A percentile compares a stretch with the other conserved stretches of the same genome.
Evolutionary conservation across 352 stramenopile genomes (phyloP).

Genomic region (Pythium pectinolyticum): DNA sequence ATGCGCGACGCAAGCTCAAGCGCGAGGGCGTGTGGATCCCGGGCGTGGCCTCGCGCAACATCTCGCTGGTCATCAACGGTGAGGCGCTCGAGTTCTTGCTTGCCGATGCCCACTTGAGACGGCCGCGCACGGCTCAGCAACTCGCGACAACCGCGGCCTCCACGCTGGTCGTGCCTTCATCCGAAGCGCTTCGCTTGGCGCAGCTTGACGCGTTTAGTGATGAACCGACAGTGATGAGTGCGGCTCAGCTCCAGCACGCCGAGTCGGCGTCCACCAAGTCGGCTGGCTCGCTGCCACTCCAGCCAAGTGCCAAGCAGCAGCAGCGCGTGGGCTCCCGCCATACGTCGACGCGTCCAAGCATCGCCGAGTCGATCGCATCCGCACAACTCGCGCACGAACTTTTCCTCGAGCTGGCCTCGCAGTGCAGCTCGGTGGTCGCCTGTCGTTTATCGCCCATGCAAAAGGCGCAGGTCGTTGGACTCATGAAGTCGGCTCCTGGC

Average conservation of each 20-base stretch:
- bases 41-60: slow-evolving; percentile 65
- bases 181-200: slow-evolving; percentile 13
- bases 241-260: slow-evolving; percentile 9
- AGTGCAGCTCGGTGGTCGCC: slow-evolving; percentile 86
- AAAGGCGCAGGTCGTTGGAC: slow-evolving; percentile 91
- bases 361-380: slow-evolving; percentile 30
- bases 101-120: slow-evolving; percentile 32
- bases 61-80: slow-evolving; percentile 83
- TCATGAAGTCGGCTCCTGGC: slow-evolving; percentile 86
- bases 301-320: slow-evolving; percentile 10
- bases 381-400: slow-evolving; percentile 50
- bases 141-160: background rate
- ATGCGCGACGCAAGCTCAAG: slow-evolving; percentile 71
- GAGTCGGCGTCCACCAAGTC: slow-evolving; percentile 61
- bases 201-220: slow-evolving; percentile 33
- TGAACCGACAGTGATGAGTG: slow-evolving; percentile 24
- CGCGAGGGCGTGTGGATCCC: slow-evolving; percentile 77
- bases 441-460: slow-evolving; percentile 90
- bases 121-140: slow-evolving; percentile 6
- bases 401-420: slow-evolving; percentile 82
- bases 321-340: slow-evolving; percentile 35
- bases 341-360: slow-evolving; percentile 36
- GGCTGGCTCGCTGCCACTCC: slow-evolving; percentile 32
- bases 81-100: slow-evolving; percentile 77
- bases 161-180: slow-evolving; percentile 16